These are phyloP conservation scores for Capronia coronata DNA, from an alignment of 2,329 filamentous ascomycete genomes.

Conservation along the genomic window DNA sequence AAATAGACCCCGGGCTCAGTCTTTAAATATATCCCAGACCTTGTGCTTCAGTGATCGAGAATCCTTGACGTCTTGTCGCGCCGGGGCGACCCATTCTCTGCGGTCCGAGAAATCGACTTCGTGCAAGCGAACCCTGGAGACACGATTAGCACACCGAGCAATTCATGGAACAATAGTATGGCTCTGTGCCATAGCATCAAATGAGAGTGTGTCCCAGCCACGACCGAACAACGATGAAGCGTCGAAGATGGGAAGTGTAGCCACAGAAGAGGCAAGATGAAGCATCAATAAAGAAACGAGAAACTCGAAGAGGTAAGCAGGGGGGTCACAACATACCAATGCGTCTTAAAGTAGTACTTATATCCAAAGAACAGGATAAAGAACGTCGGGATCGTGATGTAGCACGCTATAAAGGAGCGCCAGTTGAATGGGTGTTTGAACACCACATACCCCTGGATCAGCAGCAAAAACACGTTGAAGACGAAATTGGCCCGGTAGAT, in stretches of 20 bases:
- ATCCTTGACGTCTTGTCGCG: background rate
- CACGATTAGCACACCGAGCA: background rate
- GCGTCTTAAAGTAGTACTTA: slow-evolving; percentile 35
- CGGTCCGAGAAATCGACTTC: slow-evolving; percentile 15
- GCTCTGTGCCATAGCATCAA: too few species aligned
- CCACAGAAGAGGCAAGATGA: too few species aligned
- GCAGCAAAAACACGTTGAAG: slow-evolving; percentile 57
- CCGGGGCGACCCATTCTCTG: slow-evolving; percentile 4
- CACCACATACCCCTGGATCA: slow-evolving; percentile 58
- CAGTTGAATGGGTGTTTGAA: slow-evolving; percentile 5
- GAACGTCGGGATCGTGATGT: slow-evolving; percentile 7
- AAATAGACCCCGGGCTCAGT: too few species aligned
- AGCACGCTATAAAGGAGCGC: slow-evolving; percentile 4
- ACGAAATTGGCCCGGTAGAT: slow-evolving; percentile 38
- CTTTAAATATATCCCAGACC: slow-evolving; percentile 8
- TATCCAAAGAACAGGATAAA: slow-evolving; percentile 34
- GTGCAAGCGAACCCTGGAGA: slow-evolving; percentile 5
- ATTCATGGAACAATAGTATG: too few species aligned
- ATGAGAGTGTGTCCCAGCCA: too few species aligned
- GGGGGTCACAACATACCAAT: slow-evolving; percentile 30
- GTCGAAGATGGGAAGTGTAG: too few species aligned
- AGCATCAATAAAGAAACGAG: background rate
- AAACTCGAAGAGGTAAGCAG: background rate
- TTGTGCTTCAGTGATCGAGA: slow-evolving; percentile 3
- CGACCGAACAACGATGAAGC: too few species aligned